phyloP scores from a whole-genome alignment of 2,329 filamentous ascomycete genomes.

The Dissoconium aciculare region DNA sequence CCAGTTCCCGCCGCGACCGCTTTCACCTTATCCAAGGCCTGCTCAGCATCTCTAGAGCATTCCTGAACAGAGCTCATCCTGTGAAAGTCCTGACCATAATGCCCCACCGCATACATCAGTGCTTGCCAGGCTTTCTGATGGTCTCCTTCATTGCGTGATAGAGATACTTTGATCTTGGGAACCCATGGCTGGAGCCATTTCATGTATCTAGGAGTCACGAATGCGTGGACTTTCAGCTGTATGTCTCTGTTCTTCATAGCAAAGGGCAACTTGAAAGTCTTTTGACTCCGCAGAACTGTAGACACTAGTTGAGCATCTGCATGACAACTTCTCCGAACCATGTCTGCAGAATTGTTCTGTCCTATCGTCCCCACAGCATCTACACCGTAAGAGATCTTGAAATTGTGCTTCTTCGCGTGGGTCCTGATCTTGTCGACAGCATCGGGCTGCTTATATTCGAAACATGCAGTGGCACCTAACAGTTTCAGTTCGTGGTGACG shows the following conservation, averaged over 20 bases:
- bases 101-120: too few species aligned
- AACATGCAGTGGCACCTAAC: conserved; percentile 1
- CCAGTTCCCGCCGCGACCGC: too few species aligned
- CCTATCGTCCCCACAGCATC: conserved; percentile 2
- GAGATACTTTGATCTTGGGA: too few species aligned
- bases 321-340: conserved; percentile 2
- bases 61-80: too few species aligned
- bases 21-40: too few species aligned
- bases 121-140: too few species aligned
- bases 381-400: conserved; percentile 1
- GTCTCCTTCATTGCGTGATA: too few species aligned
- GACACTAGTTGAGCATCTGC: conserved; percentile 1
- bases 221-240: too few species aligned
- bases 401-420: neutral
- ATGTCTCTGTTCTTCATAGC: conserved; percentile 4
- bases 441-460: neutral
- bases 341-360: neutral
- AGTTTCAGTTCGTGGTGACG: neutral
- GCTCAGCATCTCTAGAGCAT: too few species aligned
- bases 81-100: too few species aligned
- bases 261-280: conserved; percentile 1
- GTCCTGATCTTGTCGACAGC: neutral
- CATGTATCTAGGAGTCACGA: too few species aligned
- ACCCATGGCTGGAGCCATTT: too few species aligned
- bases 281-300: conserved; percentile 2